Percentiles rank a stretch among this genome's conserved stretches.
Conservation (phyloP, 225 moss, liverwort and hornwort species). For the Anthoceros angustus region DNA sequence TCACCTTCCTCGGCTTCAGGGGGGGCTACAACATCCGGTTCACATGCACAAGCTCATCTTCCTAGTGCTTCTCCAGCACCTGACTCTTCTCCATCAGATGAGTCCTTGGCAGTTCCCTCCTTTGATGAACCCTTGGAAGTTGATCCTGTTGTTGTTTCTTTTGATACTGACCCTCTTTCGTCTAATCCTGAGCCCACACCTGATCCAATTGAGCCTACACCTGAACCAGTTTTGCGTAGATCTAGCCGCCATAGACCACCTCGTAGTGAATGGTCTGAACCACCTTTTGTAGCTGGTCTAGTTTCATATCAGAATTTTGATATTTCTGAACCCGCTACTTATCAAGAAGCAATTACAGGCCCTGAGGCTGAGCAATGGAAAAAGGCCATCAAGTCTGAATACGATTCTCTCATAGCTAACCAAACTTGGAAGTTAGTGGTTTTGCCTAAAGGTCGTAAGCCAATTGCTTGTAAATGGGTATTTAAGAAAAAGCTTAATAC, state of each 20-base stretch:
- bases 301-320: background rate
- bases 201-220: no score
- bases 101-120: background rate
- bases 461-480: background rate
- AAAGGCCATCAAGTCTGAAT: background rate
- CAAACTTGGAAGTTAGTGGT: background rate
- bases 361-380: background rate
- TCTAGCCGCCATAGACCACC: background rate
- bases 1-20: conserved; percentile 1
- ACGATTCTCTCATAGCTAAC: background rate
- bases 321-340: background rate
- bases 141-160: no score
- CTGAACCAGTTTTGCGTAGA: background rate
- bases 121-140: conserved; percentile 1
- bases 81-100: background rate
- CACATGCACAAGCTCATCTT: conserved; percentile 1
- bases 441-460: background rate
- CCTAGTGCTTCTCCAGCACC: background rate
- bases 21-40: background rate
- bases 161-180: background rate
- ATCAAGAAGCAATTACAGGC: background rate
- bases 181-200: background rate
- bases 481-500: background rate
- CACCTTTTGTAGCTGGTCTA: conserved; percentile 1
- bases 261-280: no score